A percentile compares a stretch with the other conserved stretches of the same genome.
Conservation (phyloP, 495 filamentous ascomycete species). For the Trichoderma reesei region DNA sequence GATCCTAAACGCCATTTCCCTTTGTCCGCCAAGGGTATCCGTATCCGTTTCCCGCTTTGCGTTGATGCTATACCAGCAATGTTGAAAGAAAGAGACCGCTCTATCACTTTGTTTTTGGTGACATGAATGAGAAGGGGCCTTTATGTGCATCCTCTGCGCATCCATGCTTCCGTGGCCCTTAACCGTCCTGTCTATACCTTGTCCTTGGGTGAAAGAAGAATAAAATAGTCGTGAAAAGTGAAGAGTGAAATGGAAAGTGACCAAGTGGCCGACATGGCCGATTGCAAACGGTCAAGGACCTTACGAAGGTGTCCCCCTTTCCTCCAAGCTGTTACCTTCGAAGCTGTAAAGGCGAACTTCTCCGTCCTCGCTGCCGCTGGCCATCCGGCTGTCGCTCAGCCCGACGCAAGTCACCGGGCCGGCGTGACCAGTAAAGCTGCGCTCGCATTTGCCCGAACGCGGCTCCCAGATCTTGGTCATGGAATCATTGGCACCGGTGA, state of each 20-base stretch:
- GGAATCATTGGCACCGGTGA: slow-evolving; percentile 81
- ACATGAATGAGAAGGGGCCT: neutral
- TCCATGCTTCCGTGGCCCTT: neutral
- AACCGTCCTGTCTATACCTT: neutral
- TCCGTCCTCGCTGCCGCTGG: slow-evolving; percentile 85
- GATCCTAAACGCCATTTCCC: neutral
- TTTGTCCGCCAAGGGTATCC: neutral
- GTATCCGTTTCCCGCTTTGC: neutral
- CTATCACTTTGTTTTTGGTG: neutral
- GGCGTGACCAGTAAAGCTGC: slow-evolving; percentile 80
- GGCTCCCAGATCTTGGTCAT: slow-evolving; percentile 93
- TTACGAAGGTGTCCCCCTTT: slow-evolving; percentile 27
- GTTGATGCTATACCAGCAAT: neutral
- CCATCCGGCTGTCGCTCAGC: slow-evolving; percentile 76
- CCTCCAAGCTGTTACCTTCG: slow-evolving; percentile 36
- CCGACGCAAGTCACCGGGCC: slow-evolving; percentile 90
- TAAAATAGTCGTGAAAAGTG: neutral
- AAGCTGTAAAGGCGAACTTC: slow-evolving; percentile 85
- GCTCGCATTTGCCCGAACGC: slow-evolving; percentile 76
- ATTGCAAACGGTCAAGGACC: no score
- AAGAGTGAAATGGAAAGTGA: neutral
- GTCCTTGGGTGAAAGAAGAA: neutral
- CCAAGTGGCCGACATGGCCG: neutral
- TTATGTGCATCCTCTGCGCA: neutral
- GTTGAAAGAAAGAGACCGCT: neutral